Percentiles rank a stretch among this genome's conserved stretches.
These are phyloP conservation scores for Elaeagnus macrophylla DNA, from an alignment of 306 rosid species.

Conservation along the genomic window DNA sequence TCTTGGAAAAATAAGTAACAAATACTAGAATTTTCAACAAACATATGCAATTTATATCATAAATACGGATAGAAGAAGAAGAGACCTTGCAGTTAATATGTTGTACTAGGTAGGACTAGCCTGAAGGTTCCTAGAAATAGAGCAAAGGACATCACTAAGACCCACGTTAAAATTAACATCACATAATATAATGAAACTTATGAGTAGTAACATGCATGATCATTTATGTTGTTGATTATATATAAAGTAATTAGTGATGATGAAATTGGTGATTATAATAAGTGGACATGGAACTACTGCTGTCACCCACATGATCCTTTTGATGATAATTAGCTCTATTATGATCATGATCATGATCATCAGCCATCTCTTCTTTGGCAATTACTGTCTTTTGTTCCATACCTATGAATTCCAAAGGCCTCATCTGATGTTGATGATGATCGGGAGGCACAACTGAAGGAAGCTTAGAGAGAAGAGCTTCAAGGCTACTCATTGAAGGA, in stretches of 20 bases:
- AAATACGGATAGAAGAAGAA: no score
- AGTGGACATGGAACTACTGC: constrained; percentile 42
- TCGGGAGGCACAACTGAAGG: constrained; percentile 31
- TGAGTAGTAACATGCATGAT: constrained; percentile 17
- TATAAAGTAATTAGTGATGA: constrained; percentile 30
- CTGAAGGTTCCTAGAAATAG: no score
- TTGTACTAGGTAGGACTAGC: no score
- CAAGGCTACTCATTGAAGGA: constrained; percentile 51
- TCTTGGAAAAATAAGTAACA: no score
- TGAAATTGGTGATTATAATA: constrained; percentile 30
- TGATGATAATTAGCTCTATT: not conserved
- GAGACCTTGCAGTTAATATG: no score
- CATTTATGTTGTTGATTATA: constrained; percentile 29
- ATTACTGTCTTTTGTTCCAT: constrained; percentile 28
- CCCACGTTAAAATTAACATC: no score
- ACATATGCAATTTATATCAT: no score
- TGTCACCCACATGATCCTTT: constrained; percentile 46
- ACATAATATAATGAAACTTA: no score
- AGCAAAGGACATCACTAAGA: no score
- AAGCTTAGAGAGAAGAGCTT: constrained; percentile 46
- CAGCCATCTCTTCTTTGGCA: constrained; percentile 51
- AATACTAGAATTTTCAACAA: no score
- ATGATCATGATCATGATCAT: constrained; percentile 8
- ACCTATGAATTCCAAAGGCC: constrained; percentile 44
- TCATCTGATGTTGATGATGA: constrained; percentile 14